Evolutionary conservation across 2,329 filamentous ascomycete genomes (phyloP).

Genomic region (Sporothrix curviconia): DNA sequence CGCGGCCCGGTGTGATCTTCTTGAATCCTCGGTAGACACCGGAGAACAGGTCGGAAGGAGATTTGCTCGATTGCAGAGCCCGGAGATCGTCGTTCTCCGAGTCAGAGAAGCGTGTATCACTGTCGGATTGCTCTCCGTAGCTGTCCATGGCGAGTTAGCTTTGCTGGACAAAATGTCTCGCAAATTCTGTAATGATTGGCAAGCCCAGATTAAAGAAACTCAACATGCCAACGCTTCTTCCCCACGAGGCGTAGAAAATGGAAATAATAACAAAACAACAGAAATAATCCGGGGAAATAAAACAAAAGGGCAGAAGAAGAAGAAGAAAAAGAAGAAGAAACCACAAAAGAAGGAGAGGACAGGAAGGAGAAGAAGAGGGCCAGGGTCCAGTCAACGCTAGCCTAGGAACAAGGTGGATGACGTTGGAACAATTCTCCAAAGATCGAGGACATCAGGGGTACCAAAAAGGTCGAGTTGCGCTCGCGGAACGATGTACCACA

Average conservation of each 20-base stretch:
- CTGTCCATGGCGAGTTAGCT: conserved; percentile 30
- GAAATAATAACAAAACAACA: not conserved
- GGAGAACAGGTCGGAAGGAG: conserved; percentile 42
- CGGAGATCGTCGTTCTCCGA: conserved; percentile 37
- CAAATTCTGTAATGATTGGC: not conserved
- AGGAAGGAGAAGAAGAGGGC: conserved; percentile 10
- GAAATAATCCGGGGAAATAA: not conserved
- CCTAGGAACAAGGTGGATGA: conserved; percentile 11
- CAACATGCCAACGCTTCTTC: no score
- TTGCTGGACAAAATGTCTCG: not conserved
- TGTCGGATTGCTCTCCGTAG: conserved; percentile 26
- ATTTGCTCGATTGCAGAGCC: conserved; percentile 28
- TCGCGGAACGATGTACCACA: conserved; percentile 1
- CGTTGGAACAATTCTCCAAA: conserved; percentile 4
- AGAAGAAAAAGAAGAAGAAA: not conserved
- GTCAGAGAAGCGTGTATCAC: conserved; percentile 38
- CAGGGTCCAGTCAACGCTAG: conserved; percentile 2
- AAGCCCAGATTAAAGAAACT: no score
- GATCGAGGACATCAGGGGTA: conserved; percentile 10
- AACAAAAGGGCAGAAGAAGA: not conserved
- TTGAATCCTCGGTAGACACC: conserved; percentile 47
- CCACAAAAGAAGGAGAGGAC: not conserved
- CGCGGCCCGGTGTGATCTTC: conserved; percentile 38
- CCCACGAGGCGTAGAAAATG: no score
- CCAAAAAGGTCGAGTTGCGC: not conserved